Evolutionary conservation across 805 yeast genomes (phyloP), one percentile per base, ranked within the genome.

Genomic region (Cyberlindnera japonica): DNA sequence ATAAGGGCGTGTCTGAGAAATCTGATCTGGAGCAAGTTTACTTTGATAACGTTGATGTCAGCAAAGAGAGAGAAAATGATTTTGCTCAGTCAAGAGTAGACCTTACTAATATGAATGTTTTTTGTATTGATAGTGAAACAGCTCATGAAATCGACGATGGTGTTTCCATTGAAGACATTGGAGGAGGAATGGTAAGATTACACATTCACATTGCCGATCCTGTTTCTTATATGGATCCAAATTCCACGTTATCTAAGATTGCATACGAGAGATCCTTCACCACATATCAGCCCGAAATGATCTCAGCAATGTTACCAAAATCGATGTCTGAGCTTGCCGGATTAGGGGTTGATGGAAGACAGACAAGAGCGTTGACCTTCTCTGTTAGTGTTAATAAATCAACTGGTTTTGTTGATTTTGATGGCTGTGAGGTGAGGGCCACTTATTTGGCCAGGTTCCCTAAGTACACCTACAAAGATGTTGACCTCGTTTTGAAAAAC

Each of bases 71-170:
- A 8, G 33, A 19, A 5, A 18, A 22, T 13, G 55, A 57, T 28
- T 35, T 51, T 3, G 50, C 58, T 0, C 37, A 38, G 3, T 34
- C 57, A 17, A 63, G 83, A 49, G 48, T 49, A n/a, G 68, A 69
- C 20, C 74, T 70, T 48, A 61, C 62, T 0, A 62, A 69, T 33
- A 54, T 72, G 11, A 72, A 75, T 0, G 79, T 89, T 2, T 91
- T 79, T 58, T 89, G 97, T 62, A 87, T 91, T 43, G 99, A 93
- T 62, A 71, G 82, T 3, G 75, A 68, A 4, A 71, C 71, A 30
- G 95, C 98, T 0, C 82, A 83, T 50, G 98, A 93, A 60, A 83
- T 93, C 44, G 99, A 91, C 61, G 99, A 91, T 62, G 99, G 97
- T 34, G 70, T 91, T 20, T 77, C 96, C 1, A 66, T 91, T 15